These are phyloP conservation scores for Clavispora phyllophila DNA, from an alignment of 805 yeast species.

Conservation along the genomic window DNA sequence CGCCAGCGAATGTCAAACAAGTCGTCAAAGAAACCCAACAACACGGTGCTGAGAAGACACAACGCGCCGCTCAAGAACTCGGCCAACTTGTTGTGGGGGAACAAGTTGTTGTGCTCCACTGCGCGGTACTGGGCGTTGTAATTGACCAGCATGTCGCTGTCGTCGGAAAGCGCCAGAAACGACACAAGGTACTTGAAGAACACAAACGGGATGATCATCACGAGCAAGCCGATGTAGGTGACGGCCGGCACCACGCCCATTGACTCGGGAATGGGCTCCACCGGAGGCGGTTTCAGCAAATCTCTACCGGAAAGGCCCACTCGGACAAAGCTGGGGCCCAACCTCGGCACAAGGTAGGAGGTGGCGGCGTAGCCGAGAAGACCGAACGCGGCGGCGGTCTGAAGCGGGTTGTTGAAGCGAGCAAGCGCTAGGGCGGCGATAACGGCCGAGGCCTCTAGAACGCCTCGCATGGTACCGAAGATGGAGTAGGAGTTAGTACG, in stretches of 20 bases:
- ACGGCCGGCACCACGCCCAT: slow-evolving; percentile 88
- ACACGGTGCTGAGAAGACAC: slow-evolving; percentile 75
- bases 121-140: slow-evolving; percentile 32
- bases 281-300: slow-evolving; percentile 72
- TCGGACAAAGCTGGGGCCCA: slow-evolving; percentile 60
- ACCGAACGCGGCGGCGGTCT: slow-evolving; percentile 62
- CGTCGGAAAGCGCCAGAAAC: slow-evolving; percentile 31
- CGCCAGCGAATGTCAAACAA: slow-evolving; percentile 96
- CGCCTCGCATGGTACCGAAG: slow-evolving; percentile 1
- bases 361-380: slow-evolving; percentile 63
- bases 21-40: slow-evolving; percentile 90
- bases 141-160: slow-evolving; percentile 25
- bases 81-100: slow-evolving; percentile 79
- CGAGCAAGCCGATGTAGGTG: slow-evolving; percentile 74
- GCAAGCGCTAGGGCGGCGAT: slow-evolving; percentile 11
- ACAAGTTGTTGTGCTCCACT: slow-evolving; percentile 32
- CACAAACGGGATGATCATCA: slow-evolving; percentile 81
- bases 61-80: slow-evolving; percentile 82
- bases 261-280: slow-evolving; percentile 67
- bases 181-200: slow-evolving; percentile 69
- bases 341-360: slow-evolving; percentile 57
- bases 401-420: slow-evolving; percentile 40
- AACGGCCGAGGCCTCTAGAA: slow-evolving; percentile 3
- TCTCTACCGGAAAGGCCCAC: slow-evolving; percentile 87
- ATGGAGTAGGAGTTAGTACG: too few relatives aligned